Base-by-base conservation (phyloP, 192 early-diverging fungal species). In the Mortierella alpina region DNA sequence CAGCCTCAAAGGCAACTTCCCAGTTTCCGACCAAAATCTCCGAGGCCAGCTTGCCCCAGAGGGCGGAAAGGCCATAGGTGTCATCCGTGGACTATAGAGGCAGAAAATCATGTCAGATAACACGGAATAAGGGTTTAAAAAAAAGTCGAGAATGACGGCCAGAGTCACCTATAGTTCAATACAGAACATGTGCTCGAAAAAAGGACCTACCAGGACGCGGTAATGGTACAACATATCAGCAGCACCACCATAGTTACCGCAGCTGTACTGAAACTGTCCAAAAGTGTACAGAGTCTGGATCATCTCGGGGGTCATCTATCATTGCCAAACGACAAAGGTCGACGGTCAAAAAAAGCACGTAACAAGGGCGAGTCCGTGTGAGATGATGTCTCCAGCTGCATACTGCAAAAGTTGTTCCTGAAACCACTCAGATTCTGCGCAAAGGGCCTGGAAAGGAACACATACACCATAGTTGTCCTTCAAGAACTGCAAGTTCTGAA, bases 31-130 rank as follows among this genome's bases (percentile, higher is more conserved):
- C 89, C 73, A 98, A 87, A 69, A 99, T 98, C 72, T 99, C 97
- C 23, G 94, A 92, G 13, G 95, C 96, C 61, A 99, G 91, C 83
- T 99, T 99, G 71, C 97, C 97, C 97, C 97, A 99, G 68, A 96
- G 86, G 41, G 97, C 96, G 56, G 89, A 93, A 46, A 96, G 80
- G 66, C 91, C 95, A 42, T 90, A 90, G 66, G 95, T 94, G 59
- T 86, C 74, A 84, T 98, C 96, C 22, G 94, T 96, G 18, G 95
- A 95, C 93, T 95, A 84, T 10, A 18, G 14, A 14, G n/a, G 7
- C 8, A 42, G 9, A 54, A n/a, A 54, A 41, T 22, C 23, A 66
- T n/a, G 48, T n/a, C 12, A 40, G 44, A 15, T 62, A n/a, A n/a
- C 12, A 49, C 7, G 8, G 44, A 61, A 3, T 31, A 31, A 31